These are phyloP conservation scores for Pinus tabuliformis DNA, from an alignment of 75 land plant species.

Conservation along the genomic window DNA sequence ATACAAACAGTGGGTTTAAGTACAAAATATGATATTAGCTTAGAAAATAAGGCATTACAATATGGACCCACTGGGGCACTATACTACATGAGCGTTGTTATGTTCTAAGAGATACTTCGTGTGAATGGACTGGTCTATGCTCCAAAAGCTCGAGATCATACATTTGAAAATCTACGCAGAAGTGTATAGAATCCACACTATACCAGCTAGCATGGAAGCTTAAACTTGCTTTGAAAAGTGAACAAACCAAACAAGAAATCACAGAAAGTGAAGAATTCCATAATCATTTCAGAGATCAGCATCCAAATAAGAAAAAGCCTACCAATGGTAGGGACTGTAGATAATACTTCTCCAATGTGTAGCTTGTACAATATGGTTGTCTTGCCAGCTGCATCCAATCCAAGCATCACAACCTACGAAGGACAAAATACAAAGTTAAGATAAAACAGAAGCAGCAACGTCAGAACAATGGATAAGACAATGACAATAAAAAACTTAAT, in stretches of 20 bases:
- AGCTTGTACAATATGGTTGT: constrained; percentile 66
- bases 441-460: too few species aligned
- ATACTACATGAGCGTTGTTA: not conserved
- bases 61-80: not conserved
- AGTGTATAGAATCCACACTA: not conserved
- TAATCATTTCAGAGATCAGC: not conserved
- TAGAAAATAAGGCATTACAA: not conserved
- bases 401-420: constrained; percentile 67
- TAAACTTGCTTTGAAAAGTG: too few species aligned
- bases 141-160: not conserved
- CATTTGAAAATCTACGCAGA: not conserved
- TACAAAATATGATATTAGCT: not conserved
- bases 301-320: constrained; percentile 1
- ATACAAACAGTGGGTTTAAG: not conserved
- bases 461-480: too few species aligned
- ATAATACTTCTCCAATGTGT: constrained; percentile 64
- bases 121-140: not conserved
- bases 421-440: not conserved
- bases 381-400: constrained; percentile 74
- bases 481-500: too few species aligned
- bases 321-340: constrained; percentile 68
- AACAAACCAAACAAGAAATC: not conserved
- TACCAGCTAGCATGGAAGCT: not conserved
- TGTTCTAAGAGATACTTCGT: not conserved
- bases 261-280: not conserved